Evolutionary conservation across 2,329 filamentous ascomycete species (phyloP).

Genomic region (Dothideomycetes sp.): DNA sequence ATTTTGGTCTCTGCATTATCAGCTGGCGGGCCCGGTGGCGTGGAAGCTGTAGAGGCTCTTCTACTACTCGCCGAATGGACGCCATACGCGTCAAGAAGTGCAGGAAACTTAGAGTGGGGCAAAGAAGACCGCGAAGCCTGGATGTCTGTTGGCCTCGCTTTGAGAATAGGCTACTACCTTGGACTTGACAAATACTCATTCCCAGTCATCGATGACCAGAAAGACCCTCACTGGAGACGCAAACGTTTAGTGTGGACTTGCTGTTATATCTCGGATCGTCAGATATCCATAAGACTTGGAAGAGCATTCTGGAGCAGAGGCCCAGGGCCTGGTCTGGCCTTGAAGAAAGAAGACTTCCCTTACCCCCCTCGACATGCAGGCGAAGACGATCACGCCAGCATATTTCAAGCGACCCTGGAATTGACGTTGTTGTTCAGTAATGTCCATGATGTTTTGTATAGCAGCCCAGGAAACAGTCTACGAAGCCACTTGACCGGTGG

Average conservation of each 20-base stretch:
- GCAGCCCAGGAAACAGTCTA: constrained; percentile 57
- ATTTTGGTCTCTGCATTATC: constrained; percentile 55
- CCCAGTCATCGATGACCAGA: constrained; percentile 47
- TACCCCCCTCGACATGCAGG: constrained; percentile 47
- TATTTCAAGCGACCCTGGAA: constrained; percentile 62
- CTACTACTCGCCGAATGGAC: constrained; percentile 64
- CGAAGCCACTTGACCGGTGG: constrained; percentile 60
- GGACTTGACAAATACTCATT: constrained; percentile 60
- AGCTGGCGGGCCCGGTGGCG: constrained; percentile 54
- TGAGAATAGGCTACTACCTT: constrained; percentile 60
- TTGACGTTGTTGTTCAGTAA: constrained; percentile 63
- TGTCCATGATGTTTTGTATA: constrained; percentile 63
- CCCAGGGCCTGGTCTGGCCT: constrained; percentile 53
- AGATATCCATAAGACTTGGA: constrained; percentile 60
- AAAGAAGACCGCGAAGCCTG: constrained; percentile 65
- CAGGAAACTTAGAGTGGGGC: constrained; percentile 55
- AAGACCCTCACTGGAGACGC: constrained; percentile 48
- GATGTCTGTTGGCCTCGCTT: constrained; percentile 64
- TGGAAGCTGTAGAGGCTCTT: constrained; percentile 61
- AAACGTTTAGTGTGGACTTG: constrained; percentile 58
- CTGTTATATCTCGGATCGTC: constrained; percentile 56
- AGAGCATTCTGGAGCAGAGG: constrained; percentile 66
- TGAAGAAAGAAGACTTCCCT: constrained; percentile 57
- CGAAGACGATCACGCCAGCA: constrained; percentile 55
- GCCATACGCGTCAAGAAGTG: constrained; percentile 50